A percentile compares a stretch with the other conserved stretches of the same genome.
Evolutionary conservation across 495 filamentous ascomycete species (phyloP).

Genomic region (Penicillium cataractarum): DNA sequence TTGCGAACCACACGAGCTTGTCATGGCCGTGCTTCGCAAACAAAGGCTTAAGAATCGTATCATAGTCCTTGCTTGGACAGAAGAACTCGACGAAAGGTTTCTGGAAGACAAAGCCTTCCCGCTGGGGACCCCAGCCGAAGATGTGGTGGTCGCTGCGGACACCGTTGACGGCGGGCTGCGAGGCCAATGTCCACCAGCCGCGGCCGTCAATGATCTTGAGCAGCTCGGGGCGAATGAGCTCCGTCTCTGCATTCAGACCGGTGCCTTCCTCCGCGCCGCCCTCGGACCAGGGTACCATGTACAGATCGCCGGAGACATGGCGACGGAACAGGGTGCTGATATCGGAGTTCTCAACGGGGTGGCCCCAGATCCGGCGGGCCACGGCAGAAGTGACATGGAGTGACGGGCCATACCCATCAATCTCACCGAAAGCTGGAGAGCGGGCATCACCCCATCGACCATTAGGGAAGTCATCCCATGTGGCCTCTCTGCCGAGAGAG

Average conservation of each 20-base stretch:
- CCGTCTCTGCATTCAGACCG: constrained; percentile 74
- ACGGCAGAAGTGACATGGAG: constrained; percentile 79
- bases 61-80: constrained; percentile 71
- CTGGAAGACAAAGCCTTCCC: constrained; percentile 91
- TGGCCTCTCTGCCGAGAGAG: constrained; percentile 89
- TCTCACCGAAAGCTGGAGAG: constrained; percentile 90
- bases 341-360: constrained; percentile 66
- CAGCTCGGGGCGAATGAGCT: constrained; percentile 73
- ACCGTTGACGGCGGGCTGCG: constrained; percentile 93
- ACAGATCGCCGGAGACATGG: constrained; percentile 74
- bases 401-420: constrained; percentile 91
- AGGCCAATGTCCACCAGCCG: constrained; percentile 94
- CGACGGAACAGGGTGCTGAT: constrained; percentile 78
- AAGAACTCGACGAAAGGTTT: constrained; percentile 99
- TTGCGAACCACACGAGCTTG: constrained; percentile 83
- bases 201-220: constrained; percentile 70
- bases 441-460: constrained; percentile 93
- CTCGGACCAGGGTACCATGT: constrained; percentile 89
- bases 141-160: constrained; percentile 71
- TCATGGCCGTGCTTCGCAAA: constrained; percentile 61
- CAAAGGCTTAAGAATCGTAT: constrained; percentile 56
- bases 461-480: constrained; percentile 99
- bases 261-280: constrained; percentile 64
- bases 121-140: constrained; percentile 92
- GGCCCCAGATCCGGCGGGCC: constrained; percentile 82